Percentiles rank a stretch among this genome's conserved stretches.
phyloP scores from a whole-genome alignment of 2,329 filamentous ascomycete genomes.

The Falciphora oryzae region DNA sequence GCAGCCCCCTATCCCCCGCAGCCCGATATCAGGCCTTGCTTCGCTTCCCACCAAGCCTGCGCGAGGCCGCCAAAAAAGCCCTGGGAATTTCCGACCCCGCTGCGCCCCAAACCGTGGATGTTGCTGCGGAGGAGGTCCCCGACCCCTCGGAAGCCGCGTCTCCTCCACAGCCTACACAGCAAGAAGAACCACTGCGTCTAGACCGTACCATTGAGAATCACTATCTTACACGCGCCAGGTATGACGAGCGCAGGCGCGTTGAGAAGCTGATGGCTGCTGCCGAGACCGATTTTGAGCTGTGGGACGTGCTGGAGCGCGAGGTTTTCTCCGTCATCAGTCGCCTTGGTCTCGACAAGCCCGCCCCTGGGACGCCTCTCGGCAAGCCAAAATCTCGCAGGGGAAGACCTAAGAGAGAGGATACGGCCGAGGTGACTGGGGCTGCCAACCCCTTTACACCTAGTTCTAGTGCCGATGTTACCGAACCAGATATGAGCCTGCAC shows the following conservation, averaged over 20 bases:
- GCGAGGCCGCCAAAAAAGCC: conserved; percentile 31
- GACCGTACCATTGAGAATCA: neutral
- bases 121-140: neutral
- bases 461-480: neutral
- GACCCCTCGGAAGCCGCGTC: neutral
- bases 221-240: neutral
- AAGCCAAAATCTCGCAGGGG: conserved; percentile 8
- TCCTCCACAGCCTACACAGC: neutral
- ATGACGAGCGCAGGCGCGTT: conserved; percentile 24
- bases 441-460: neutral
- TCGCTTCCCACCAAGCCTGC: conserved; percentile 35
- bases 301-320: conserved; percentile 59
- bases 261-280: conserved; percentile 48
- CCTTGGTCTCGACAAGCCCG: conserved; percentile 34
- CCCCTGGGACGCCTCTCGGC: conserved; percentile 15
- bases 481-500: conserved; percentile 45
- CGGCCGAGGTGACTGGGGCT: neutral
- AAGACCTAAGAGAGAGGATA: conserved; percentile 9
- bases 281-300: conserved; percentile 57
- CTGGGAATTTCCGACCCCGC: conserved; percentile 20
- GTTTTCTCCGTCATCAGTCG: conserved; percentile 56
- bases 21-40: conserved; percentile 30
- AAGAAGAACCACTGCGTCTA: neutral
- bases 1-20: conserved; percentile 14
- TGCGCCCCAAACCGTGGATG: neutral